Conservation (phyloP, 139 green algal species). For the Spirogloea muscicola region DNA sequence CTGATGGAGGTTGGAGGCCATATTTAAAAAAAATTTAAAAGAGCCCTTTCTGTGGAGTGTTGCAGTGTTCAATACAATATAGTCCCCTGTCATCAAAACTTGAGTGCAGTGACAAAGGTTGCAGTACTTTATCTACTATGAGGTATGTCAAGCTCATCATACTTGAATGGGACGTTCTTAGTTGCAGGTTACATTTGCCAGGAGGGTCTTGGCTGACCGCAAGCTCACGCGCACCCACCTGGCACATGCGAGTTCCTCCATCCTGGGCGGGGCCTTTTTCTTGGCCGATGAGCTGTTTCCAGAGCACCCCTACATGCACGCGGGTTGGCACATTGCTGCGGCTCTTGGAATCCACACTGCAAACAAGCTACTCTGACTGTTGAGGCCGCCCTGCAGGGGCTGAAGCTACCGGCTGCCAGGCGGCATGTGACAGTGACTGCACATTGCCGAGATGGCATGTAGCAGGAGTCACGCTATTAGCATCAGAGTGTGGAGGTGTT, state of each 20-base stretch:
- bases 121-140: not conserved
- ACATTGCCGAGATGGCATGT: no score
- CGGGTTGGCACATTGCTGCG: not conserved
- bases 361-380: constrained; percentile 2
- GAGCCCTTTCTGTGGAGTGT: no score
- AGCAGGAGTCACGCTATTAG: no score
- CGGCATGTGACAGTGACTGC: no score
- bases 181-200: not conserved
- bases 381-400: no score
- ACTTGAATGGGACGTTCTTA: not conserved
- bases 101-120: no score
- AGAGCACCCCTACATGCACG: not conserved
- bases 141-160: not conserved
- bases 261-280: not conserved
- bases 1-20: no score
- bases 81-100: no score
- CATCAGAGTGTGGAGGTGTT: no score
- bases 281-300: not conserved
- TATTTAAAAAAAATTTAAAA: no score
- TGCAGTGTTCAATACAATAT: no score
- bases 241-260: not conserved
- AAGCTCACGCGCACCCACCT: not conserved
- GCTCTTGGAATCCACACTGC: not conserved
- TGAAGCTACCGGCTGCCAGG: no score
- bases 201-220: not conserved